Base-by-base conservation (phyloP, 306 rosid species). In the Sesbania bispinosa region DNA sequence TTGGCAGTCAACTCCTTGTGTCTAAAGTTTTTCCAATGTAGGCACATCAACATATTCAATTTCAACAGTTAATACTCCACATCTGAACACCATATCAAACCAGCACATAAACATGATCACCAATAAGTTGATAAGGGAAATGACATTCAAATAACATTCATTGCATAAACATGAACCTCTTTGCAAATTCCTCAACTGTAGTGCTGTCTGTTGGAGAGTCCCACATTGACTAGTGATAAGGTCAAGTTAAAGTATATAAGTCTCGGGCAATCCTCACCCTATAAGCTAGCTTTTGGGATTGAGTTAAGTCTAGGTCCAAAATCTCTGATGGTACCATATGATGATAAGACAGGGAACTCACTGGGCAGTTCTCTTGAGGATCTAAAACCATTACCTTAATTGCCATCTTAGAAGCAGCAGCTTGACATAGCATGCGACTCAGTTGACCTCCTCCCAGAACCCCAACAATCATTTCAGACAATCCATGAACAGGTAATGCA, bases 381-480 rank as follows among this genome's bases (percentile, higher is more conserved):
- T 94, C 97, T 45, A 94, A 73, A 60, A 91, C 81, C 73, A 85
- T 45, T 5, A 94, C 85, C 80, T 91, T 94, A 64, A 91, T 78
- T 38, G 92, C 90, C 96, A 94, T 82, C 57, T 85, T 19, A 2
- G 96, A 86, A 64, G 99, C 99, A n/a, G n/a, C n/a, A 54, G 96
- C 99, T 86, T 91, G 96, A 75, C 97, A 91, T 14, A 94, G 72
- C 97, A 94, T 94, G 0, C 93, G 90, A 68, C 97, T 96, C 63
- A 91, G 82, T 62, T 94, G 99, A 50, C 96, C 97, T 59, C 97
- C 99, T 42, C 96, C 99, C 7, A 94, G 75, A 27, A 94, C 96
- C 74, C 96, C 97, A 70, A 91, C 92, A 79, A 94, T 43, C 48
- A 36, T 71, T 46, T 91, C 96, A 16, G 89, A 84, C 38, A 73